These are phyloP conservation scores for Dioscorea alata DNA, from an alignment of 106 monocot species.

Conservation along the genomic window DNA sequence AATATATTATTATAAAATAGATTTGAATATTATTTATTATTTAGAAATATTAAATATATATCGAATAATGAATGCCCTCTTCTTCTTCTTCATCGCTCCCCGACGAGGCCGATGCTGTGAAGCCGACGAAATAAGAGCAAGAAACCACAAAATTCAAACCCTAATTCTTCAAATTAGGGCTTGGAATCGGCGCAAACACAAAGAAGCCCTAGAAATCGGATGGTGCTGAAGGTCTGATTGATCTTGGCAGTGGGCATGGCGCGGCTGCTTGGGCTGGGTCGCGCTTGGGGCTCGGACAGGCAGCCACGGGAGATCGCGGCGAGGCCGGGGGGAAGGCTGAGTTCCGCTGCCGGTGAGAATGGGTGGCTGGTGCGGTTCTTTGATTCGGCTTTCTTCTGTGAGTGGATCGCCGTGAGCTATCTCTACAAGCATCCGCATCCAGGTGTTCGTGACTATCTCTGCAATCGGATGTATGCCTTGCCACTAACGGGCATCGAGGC, in stretches of 20 bases:
- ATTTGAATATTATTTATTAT: too few relatives aligned
- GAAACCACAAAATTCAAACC: background rate
- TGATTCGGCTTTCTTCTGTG: slow-evolving; percentile 98
- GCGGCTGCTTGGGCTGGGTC: slow-evolving; percentile 9
- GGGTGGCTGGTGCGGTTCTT: slow-evolving; percentile 99
- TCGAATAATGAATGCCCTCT: background rate
- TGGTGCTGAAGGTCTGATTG: background rate
- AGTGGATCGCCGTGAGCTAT: slow-evolving; percentile 99
- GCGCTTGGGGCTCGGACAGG: background rate
- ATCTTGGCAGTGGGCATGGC: background rate
- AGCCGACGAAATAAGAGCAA: background rate
- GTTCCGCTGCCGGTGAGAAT: slow-evolving; percentile 48
- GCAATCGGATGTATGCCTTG: slow-evolving; percentile 97
- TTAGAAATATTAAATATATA: too few relatives aligned
- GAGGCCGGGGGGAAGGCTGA: too few relatives aligned
- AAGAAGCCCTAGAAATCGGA: background rate
- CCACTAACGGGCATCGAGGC: slow-evolving; percentile 74
- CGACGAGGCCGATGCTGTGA: slow-evolving; percentile 23
- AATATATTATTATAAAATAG: too few relatives aligned
- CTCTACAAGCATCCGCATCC: slow-evolving; percentile 97
- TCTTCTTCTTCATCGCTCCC: slow-evolving; percentile 3
- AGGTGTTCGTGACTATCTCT: slow-evolving; percentile 94
- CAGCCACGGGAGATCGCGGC: slow-evolving; percentile 20
- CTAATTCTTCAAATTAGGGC: slow-evolving; percentile 22
- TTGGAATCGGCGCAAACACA: background rate